Conservation (phyloP, 768 basidiomycete genomes). For the Leccinum subgranulosum region DNA sequence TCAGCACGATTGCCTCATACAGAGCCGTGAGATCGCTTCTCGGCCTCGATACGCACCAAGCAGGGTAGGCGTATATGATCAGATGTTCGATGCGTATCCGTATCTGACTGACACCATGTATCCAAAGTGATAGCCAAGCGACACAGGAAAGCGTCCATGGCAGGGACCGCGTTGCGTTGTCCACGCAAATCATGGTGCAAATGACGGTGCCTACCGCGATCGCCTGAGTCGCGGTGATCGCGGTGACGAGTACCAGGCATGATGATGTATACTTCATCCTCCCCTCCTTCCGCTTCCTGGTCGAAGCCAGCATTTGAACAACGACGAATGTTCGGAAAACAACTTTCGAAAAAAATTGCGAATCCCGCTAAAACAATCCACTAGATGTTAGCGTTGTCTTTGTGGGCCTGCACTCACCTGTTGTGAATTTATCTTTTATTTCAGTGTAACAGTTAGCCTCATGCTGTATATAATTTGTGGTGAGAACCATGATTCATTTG, state of each 20-base stretch:
- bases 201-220: neutral
- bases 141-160: neutral
- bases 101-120: neutral
- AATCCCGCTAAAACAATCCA: neutral
- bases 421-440: neutral
- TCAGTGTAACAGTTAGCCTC: neutral
- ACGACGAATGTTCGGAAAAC: too few species aligned
- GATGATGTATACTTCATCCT: neutral
- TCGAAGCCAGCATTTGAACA: neutral
- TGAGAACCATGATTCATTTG: too few species aligned
- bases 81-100: slow-evolving; percentile 25
- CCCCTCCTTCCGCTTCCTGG: neutral
- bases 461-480: too few species aligned
- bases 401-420: neutral
- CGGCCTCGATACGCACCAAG: neutral
- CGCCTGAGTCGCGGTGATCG: neutral
- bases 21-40: slow-evolving; percentile 20
- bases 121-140: neutral
- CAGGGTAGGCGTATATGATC: neutral
- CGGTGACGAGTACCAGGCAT: neutral
- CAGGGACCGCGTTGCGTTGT: neutral
- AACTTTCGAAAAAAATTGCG: neutral
- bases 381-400: neutral
- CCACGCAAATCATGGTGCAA: neutral
- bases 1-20: slow-evolving; percentile 15